Evolutionary conservation across 306 rosid genomes (phyloP).

Genomic region (Cucurbita moschata): DNA sequence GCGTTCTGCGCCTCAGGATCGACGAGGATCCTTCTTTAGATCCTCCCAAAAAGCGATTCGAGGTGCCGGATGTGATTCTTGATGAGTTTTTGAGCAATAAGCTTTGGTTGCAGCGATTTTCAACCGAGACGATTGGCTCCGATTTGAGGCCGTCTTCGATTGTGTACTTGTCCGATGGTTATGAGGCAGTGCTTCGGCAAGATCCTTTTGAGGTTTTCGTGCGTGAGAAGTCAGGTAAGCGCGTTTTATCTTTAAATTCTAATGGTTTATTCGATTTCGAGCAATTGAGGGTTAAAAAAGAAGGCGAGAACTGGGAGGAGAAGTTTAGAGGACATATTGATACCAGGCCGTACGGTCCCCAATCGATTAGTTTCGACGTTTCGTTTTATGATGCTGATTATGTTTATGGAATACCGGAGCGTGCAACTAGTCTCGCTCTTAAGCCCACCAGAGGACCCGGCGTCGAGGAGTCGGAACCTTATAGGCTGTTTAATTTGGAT

Average conservation of each 20-base stretch:
- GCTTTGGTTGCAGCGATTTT: conserved; percentile 53
- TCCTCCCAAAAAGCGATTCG: conserved; percentile 57
- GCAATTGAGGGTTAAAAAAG: conserved; percentile 42
- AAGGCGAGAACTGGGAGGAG: conserved; percentile 78
- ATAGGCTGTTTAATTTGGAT: conserved; percentile 72
- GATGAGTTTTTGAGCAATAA: conserved; percentile 35
- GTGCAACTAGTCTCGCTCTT: conserved; percentile 52
- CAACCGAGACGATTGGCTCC: conserved; percentile 28
- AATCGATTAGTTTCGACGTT: conserved; percentile 82
- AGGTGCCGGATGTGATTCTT: conserved; percentile 66
- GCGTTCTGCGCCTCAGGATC: conserved; percentile 65
- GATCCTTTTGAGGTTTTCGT: conserved; percentile 84
- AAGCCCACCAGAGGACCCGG: conserved; percentile 80
- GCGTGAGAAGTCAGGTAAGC: conserved; percentile 43
- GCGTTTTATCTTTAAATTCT: conserved; percentile 61
- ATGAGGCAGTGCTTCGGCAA: conserved; percentile 61
- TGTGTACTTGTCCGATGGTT: conserved; percentile 45
- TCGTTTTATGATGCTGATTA: conserved; percentile 66
- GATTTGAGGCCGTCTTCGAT: conserved; percentile 30
- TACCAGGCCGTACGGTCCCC: conserved; percentile 70
- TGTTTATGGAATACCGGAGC: conserved; percentile 92
- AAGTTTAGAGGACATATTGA: conserved; percentile 58
- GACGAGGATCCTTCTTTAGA: conserved; percentile 52
- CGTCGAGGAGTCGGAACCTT: conserved; percentile 73
- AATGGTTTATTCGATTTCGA: conserved; percentile 85